Evolutionary conservation across 768 basidiomycete genomes (phyloP).

Genomic region (Leucogyrophana mollusca): DNA sequence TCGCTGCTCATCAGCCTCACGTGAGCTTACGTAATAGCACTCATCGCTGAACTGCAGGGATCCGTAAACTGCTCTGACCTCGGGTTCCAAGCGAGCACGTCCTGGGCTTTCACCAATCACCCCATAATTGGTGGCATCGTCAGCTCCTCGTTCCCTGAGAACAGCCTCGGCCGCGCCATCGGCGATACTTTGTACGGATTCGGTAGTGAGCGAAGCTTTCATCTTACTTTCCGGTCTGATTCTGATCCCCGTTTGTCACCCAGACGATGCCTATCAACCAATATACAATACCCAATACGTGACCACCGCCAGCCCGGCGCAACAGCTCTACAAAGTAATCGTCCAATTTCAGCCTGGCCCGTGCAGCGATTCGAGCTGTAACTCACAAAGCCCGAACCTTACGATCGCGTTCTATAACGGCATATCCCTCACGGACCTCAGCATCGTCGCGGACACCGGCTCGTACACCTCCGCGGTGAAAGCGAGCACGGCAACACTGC

Average conservation of each 20-base stretch:
- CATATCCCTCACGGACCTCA: conserved; percentile 11
- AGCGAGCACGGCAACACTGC: neutral
- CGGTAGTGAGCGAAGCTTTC: neutral
- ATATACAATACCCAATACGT: neutral
- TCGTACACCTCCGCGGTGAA: neutral
- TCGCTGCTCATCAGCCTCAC: too few relatives aligned
- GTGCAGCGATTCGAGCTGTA: neutral
- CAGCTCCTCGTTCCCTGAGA: neutral
- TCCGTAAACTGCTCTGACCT: conserved; percentile 7
- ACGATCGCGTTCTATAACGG: conserved; percentile 4
- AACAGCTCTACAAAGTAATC: neutral
- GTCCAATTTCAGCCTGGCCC: conserved; percentile 1
- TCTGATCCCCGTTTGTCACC: too few relatives aligned
- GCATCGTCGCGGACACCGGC: neutral
- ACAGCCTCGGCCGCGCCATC: neutral
- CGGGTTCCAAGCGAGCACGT: neutral
- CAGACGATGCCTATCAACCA: neutral
- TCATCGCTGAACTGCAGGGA: conserved; percentile 6
- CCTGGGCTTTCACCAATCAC: conserved; percentile 2
- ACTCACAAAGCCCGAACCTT: conserved; percentile 1
- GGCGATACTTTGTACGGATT: neutral
- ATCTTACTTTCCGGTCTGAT: neutral
- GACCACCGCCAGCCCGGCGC: neutral
- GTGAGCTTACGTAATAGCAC: too few relatives aligned
- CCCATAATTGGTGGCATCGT: neutral